Percentiles rank a stretch among this genome's conserved stretches.
phyloP scores from a whole-genome alignment of 352 stramenopile species.

The Globisporangium viniferum region DNA sequence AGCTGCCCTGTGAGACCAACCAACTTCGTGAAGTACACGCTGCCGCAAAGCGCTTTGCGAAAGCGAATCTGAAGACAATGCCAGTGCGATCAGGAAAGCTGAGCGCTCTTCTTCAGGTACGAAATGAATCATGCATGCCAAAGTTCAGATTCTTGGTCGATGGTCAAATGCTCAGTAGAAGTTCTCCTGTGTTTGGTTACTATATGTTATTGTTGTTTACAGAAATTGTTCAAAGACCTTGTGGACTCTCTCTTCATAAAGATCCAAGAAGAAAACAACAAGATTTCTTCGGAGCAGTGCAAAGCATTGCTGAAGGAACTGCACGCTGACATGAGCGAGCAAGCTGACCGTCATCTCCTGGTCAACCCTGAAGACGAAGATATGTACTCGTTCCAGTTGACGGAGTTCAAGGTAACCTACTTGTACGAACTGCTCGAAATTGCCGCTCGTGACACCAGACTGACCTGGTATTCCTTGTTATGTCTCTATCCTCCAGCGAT shows the following conservation, averaged over 20 bases:
- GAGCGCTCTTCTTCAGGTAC: slow-evolving; percentile 55
- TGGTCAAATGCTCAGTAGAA: background rate
- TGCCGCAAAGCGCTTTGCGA: slow-evolving; percentile 47
- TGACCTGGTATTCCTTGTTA: background rate
- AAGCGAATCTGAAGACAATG: slow-evolving; percentile 56
- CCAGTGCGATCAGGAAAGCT: slow-evolving; percentile 65
- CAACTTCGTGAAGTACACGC: slow-evolving; percentile 47
- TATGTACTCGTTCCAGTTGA: slow-evolving; percentile 62
- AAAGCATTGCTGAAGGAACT: slow-evolving; percentile 51
- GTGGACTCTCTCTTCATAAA: slow-evolving; percentile 62
- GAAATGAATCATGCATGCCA: background rate
- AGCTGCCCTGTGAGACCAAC: slow-evolving; percentile 63
- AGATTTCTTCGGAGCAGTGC: slow-evolving; percentile 60
- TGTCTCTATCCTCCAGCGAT: slow-evolving; percentile 32
- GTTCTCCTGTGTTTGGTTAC: background rate
- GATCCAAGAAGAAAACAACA: slow-evolving; percentile 74
- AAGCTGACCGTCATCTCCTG: slow-evolving; percentile 54
- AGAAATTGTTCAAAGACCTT: slow-evolving; percentile 83
- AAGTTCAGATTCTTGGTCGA: background rate
- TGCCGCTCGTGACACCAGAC: background rate
- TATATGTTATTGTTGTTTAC: background rate
- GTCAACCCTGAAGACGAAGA: slow-evolving; percentile 43
- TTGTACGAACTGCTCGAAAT: slow-evolving; percentile 4
- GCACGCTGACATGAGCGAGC: slow-evolving; percentile 54
- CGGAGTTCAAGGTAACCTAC: slow-evolving; percentile 59